Evolutionary conservation across 495 filamentous ascomycete genomes (phyloP).

Genomic region (Tuber indicum): DNA sequence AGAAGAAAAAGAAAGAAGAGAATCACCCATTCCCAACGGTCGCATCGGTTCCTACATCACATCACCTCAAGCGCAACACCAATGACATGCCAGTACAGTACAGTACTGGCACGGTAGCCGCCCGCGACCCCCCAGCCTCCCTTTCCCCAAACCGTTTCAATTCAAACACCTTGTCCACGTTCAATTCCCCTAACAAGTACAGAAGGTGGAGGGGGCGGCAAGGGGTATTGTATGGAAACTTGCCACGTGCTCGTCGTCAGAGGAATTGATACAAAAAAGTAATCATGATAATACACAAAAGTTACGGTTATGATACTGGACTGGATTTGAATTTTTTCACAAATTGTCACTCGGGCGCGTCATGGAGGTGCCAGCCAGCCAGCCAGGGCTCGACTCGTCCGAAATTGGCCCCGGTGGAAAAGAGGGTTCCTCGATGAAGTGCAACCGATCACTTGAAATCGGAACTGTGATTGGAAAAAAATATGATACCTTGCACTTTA

Average conservation of each 20-base stretch:
- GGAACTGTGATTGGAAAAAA: neutral
- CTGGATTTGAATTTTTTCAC: neutral
- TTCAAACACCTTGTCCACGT: neutral
- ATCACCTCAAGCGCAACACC: neutral
- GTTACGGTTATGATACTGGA: neutral
- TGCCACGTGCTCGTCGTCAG: neutral
- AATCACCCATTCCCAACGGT: neutral
- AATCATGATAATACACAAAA: neutral
- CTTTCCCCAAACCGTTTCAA: neutral
- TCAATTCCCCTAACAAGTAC: neutral
- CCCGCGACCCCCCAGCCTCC: neutral
- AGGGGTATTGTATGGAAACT: neutral
- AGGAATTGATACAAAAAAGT: slow-evolving; percentile 6
- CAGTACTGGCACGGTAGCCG: neutral
- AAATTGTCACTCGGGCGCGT: neutral
- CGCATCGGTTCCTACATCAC: neutral
- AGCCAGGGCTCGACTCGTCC: neutral
- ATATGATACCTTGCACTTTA: too few relatives aligned
- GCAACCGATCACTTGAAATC: neutral
- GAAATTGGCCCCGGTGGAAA: neutral
- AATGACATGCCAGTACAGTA: too few relatives aligned
- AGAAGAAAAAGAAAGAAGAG: neutral
- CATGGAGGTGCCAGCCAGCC: neutral
- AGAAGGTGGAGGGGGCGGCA: too few relatives aligned
- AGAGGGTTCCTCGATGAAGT: too few relatives aligned